Evolutionary conservation across 192 early-diverging fungal species (phyloP).

Genomic region (Backusella morwellensis): DNA sequence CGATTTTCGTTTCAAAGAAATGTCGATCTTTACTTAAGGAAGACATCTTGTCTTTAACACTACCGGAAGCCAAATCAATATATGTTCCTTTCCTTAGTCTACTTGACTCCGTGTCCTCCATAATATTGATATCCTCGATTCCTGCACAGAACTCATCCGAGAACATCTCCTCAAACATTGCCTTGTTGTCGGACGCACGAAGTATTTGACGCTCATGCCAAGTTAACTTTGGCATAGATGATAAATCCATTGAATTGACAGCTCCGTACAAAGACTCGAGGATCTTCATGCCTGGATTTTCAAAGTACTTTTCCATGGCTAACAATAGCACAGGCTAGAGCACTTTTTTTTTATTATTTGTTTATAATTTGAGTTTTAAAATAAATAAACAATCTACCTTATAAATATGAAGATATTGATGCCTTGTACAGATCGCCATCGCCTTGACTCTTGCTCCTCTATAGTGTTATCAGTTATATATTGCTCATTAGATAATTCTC

Average conservation of each 20-base stretch:
- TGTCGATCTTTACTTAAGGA: constrained; percentile 81
- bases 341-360: neutral
- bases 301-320: constrained; percentile 91
- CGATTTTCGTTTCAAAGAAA: constrained; percentile 82
- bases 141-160: neutral
- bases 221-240: constrained; percentile 74
- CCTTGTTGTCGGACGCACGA: constrained; percentile 76
- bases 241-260: constrained; percentile 84
- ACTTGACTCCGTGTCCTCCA: constrained; percentile 5
- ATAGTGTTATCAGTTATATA: constrained; percentile 1
- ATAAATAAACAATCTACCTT: constrained; percentile 39
- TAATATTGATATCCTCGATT: constrained; percentile 18
- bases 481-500: neutral
- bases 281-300: constrained; percentile 66
- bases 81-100: constrained; percentile 46
- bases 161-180: constrained; percentile 86
- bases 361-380: neutral
- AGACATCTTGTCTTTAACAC: constrained; percentile 39
- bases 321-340: constrained; percentile 80
- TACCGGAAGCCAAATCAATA: constrained; percentile 45
- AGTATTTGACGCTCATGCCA: constrained; percentile 81
- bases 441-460: constrained; percentile 92
- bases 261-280: constrained; percentile 78
- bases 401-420: constrained; percentile 92
- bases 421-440: constrained; percentile 88